Base-by-base conservation (phyloP, 495 filamentous ascomycete genomes). In the Aspergillus coremiiformis region DNA sequence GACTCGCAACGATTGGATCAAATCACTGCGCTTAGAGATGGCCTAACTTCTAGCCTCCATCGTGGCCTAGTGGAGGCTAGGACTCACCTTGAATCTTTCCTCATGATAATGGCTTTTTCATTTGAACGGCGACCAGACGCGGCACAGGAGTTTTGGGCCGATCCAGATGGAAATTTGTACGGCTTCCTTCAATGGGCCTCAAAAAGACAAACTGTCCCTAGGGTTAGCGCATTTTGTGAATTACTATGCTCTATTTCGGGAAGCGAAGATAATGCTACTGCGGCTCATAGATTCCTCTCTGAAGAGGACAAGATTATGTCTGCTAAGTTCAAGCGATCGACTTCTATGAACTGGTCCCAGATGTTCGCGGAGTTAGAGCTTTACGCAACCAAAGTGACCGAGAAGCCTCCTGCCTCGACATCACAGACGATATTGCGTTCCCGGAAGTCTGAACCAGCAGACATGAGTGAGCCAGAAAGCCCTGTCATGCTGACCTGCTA, bases 161-260 rank as follows among this genome's bases (percentile, higher is more conserved):
- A 94, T 54, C 77, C 83, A 2, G 94, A 97, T 55, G 85, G 87
- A 57, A 95, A 96, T 57, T 71, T 97, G 37, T 84, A 86, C 55
- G 93, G 93, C 5, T 99, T 99, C 62, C 74, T 99, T 54, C 85
- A 90, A 50, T 99, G 94, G 94, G 89, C 92, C 22, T 95, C 94
- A 2, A 84, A 84, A 54, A 78, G 91, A 56, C 89, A 92, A 56
- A 93, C 93, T 7, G 95, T 94, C 5, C 93, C 93, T 15, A 81
- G 94, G 26, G 90, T 90, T 47, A 90, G 89, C 60, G 90, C 91
- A 14, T 97, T 96, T 59, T 96, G 91, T 66, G 95, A 96, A 66
- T 86, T 97, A 83, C 75, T 99, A 9, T 84, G 87, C 59, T 82
- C 90, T 1, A 79, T 99, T 44, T 87, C 94, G 0, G 78, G 83